Evolutionary conservation across 345 rosid species (phyloP), one percentile per base, ranked within the genome.

Genomic region (Theobroma cacao): DNA sequence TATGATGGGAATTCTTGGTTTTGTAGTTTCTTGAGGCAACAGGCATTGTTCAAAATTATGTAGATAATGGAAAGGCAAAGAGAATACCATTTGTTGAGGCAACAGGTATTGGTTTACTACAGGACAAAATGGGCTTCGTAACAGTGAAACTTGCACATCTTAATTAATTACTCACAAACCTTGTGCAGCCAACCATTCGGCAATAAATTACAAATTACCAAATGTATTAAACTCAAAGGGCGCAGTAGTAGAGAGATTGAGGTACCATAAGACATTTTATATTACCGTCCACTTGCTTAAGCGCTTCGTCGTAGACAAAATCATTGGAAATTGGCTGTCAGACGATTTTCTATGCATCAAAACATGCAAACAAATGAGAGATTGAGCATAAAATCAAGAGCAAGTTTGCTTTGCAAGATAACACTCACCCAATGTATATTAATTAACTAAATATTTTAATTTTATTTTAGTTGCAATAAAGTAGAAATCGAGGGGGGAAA

Each of bases 281-380:
- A 69, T 69, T 69, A 34, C 40, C 58, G 40, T 47, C 74, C 24
- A 69, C 52, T 41, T 65, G 50, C 69, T 65, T 65, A 4, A 36
- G 20, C 24, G 33, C 40, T 28, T 67, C 74, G 5, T 52, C n/a
- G 52, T 33, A 7, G 62, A 72, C 62, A 72, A 72, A 53, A 52
- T 22, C 75, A 33, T 72, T 53, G 62, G 75, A 72, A 72, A 17
- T 50, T 71, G 75, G 61, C 53, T 15, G 17, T 72, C 9, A 52
- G 75, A 30, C 60, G 60, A 47, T 50, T 71, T 69, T 31, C 60
- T 30, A 71, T 71, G 59, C 60, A 71, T 71, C 60, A 71, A 48
- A 71, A 50, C 10, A 50, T 30, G 73, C 7, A 68, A 68, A 68
- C 5, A 43, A 41, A 41, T 22, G 52, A 43, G 18, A 28, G n/a